These are phyloP conservation scores for Neofusicoccum kwambonambiense DNA, from an alignment of 2,329 filamentous ascomycete genomes.

Conservation along the genomic window DNA sequence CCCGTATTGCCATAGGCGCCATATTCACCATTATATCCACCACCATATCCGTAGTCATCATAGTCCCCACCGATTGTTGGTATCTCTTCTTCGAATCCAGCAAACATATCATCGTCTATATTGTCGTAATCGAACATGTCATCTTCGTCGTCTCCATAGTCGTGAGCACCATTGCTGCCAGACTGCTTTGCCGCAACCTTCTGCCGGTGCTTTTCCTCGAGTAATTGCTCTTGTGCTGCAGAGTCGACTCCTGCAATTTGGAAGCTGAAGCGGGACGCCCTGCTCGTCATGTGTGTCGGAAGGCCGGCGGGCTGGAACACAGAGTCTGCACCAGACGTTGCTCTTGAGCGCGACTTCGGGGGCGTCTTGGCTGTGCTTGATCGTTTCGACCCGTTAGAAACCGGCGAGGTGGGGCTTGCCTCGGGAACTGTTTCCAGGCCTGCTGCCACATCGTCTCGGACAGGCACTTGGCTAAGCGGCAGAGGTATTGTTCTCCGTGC, in stretches of 20 bases:
- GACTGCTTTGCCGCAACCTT: constrained; percentile 54
- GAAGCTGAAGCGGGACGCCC: constrained; percentile 77
- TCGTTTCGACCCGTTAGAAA: constrained; percentile 1
- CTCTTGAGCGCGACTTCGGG: constrained; percentile 35
- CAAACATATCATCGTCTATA: constrained; percentile 37
- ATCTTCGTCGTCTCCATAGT: constrained; percentile 35
- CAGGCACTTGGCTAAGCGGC: constrained; percentile 20
- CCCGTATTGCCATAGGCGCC: background rate
- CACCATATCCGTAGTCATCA: constrained; percentile 27
- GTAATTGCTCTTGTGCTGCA: constrained; percentile 61
- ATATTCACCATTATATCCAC: background rate
- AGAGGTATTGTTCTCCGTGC: constrained; percentile 31
- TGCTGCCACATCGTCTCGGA: constrained; percentile 5
- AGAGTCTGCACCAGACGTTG: constrained; percentile 37
- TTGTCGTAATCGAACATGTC: constrained; percentile 48
- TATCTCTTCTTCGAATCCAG: constrained; percentile 65
- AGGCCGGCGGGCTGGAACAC: constrained; percentile 36
- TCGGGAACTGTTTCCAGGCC: constrained; percentile 13
- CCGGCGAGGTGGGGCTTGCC: constrained; percentile 5
- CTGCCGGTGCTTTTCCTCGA: constrained; percentile 71
- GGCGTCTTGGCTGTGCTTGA: constrained; percentile 32
- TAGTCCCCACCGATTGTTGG: constrained; percentile 51
- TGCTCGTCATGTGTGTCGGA: constrained; percentile 56
- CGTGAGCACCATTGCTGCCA: constrained; percentile 22
- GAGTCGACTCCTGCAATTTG: constrained; percentile 72